Base-by-base conservation (phyloP, 371 early-diverging fungal genomes). In the Catenaria anguillulae region DNA sequence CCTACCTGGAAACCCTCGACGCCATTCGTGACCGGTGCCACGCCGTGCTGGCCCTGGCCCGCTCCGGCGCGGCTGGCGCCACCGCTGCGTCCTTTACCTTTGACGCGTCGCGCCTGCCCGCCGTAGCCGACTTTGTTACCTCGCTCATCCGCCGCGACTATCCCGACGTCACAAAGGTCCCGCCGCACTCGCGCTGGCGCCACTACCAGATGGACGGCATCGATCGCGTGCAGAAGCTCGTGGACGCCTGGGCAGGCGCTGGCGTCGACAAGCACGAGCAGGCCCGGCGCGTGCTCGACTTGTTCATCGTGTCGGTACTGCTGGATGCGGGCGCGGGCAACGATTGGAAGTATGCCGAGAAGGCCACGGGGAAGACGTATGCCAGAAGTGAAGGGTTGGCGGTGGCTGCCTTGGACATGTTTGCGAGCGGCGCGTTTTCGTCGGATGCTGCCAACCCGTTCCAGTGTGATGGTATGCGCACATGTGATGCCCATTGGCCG, bases 291-390 rank as follows among this genome's bases (percentile, higher is more conserved):
- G 63, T 88, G 10, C 69, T 93, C 13, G 95, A 94, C 68, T 70
- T 93, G 59, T 86, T 89, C 52, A 80, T 92, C 40, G 88, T 92
- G 0, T 89, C 90, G 2, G 95, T 94, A 8, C 75, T 94, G 31
- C 73, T 94, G 13, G 95, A 94, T 68, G 95, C 95, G 13, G 95
- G 95, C 0, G 95, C 95, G 0, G 95, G 95, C 5, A 78, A 77
- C 65, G 60, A 65, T 12, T 94, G 93, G 93, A 73, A 67, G 29
- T 92, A 83, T 71, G 68, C 68, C 48, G 82, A 81, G 36, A 56
- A 52, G 34, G 65, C 64, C 33, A 65, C 78, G 13, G 80, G 87
- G 6, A 65, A 75, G 33, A 62, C 63, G 4, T 81, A 80, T 62
- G 74, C 75, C 43, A 75, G 95, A 31, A 87, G 90, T 0, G 95